Percentiles rank a stretch among this genome's conserved stretches.
phyloP scores from a whole-genome alignment of 495 filamentous ascomycete genomes.

The Penicillium longicatenatum region DNA sequence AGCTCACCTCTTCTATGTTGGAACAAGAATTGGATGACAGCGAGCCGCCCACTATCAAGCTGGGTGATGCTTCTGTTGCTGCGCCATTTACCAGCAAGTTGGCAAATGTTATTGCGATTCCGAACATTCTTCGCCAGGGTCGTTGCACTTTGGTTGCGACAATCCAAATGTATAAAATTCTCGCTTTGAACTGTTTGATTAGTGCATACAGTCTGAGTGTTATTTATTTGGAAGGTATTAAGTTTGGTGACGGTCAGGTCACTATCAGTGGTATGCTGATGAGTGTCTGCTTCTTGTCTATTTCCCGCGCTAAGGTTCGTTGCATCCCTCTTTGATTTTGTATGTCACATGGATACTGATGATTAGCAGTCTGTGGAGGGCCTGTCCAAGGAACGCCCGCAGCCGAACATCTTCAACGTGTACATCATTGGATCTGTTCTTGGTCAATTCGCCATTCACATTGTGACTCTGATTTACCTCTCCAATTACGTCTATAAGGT shows the following conservation, averaged over 20 bases:
- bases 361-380: conserved; percentile 75
- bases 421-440: conserved; percentile 99
- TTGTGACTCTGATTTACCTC: conserved; percentile 91
- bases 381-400: conserved; percentile 93
- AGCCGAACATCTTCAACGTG: conserved; percentile 98
- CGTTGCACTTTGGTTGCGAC: conserved; percentile 96
- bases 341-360: conserved; percentile 24
- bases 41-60: conserved; percentile 94
- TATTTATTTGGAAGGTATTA: conserved; percentile 96
- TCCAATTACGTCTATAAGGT: conserved; percentile 81
- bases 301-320: conserved; percentile 84
- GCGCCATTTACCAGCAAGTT: conserved; percentile 98
- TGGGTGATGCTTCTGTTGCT: conserved; percentile 95
- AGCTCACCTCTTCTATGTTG: conserved; percentile 86
- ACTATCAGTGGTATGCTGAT: conserved; percentile 99
- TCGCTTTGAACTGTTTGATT: conserved; percentile 97
- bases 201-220: conserved; percentile 97
- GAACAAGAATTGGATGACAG: conserved; percentile 83
- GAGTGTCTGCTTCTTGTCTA: conserved; percentile 98
- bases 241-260: conserved; percentile 97
- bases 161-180: conserved; percentile 99
- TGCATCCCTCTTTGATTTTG: neutral
- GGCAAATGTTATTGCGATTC: conserved; percentile 93
- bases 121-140: conserved; percentile 97
- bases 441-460: conserved; percentile 96